A percentile compares a stretch with the other conserved stretches of the same genome.
Evolutionary conservation across 2,329 filamentous ascomycete genomes (phyloP).

Genomic region (Bretziella fagacearum): DNA sequence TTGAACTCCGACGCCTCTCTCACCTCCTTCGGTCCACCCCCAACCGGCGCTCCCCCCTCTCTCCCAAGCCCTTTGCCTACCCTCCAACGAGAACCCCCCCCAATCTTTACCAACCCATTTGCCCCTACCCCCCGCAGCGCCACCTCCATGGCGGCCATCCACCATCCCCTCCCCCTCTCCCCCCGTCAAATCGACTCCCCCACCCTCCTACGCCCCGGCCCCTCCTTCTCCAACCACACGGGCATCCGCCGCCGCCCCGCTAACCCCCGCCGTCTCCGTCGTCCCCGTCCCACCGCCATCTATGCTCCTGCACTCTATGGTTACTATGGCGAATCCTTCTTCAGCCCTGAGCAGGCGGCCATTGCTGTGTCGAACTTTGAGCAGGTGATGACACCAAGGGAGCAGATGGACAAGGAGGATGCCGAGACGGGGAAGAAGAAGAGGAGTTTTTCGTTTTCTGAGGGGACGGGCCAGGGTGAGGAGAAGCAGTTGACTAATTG

Average conservation of each 20-base stretch:
- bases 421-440: too few relatives aligned
- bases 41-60: not conserved
- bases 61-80: not conserved
- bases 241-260: not conserved
- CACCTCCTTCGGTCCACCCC: not conserved
- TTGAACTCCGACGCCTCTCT: too few relatives aligned
- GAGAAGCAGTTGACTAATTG: too few relatives aligned
- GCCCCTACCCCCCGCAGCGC: not conserved
- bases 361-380: conserved; percentile 6
- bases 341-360: conserved; percentile 10
- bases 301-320: conserved; percentile 9
- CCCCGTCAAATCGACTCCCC: not conserved
- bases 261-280: not conserved
- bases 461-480: too few relatives aligned
- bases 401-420: too few relatives aligned
- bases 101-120: not conserved
- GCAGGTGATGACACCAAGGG: too few relatives aligned
- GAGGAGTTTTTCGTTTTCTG: too few relatives aligned
- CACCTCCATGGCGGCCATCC: not conserved
- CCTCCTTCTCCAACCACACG: not conserved
- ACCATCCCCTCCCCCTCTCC: not conserved
- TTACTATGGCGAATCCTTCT: conserved; percentile 8
- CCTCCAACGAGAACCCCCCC: too few relatives aligned
- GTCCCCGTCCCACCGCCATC: conserved; percentile 4
- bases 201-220: not conserved